Conservation (phyloP, 2,329 filamentous ascomycete species). For the Nothopassalora personata region DNA sequence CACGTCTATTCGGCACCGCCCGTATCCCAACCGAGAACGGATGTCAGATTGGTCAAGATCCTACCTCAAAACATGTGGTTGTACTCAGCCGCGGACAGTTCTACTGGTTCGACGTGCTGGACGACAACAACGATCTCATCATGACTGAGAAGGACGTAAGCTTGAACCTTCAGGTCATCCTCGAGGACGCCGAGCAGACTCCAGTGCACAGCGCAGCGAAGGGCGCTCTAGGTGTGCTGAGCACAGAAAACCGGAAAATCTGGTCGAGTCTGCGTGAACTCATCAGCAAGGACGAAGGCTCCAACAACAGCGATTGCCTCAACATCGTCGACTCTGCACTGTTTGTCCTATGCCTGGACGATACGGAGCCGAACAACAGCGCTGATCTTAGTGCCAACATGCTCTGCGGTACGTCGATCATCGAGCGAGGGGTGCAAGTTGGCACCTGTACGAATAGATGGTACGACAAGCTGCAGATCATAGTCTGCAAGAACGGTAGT, state of each 20-base stretch:
- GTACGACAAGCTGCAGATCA: constrained; percentile 99
- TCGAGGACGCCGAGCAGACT: constrained; percentile 82
- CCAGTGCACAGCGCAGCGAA: constrained; percentile 95
- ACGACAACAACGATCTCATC: constrained; percentile 89
- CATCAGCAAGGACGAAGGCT: constrained; percentile 75
- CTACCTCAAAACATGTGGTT: constrained; percentile 85
- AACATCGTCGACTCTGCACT: constrained; percentile 90
- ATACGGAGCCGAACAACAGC: constrained; percentile 74
- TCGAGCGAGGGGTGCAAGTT: constrained; percentile 89
- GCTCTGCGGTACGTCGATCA: constrained; percentile 90
- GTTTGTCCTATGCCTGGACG: constrained; percentile 88
- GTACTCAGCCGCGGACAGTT: constrained; percentile 93
- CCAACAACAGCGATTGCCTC: constrained; percentile 94
- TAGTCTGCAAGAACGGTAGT: constrained; percentile 97
- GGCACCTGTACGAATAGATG: constrained; percentile 97
- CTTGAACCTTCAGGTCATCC: constrained; percentile 84
- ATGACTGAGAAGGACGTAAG: constrained; percentile 95
- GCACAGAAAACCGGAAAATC: constrained; percentile 91
- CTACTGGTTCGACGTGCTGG: constrained; percentile 98
- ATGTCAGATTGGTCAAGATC: constrained; percentile 92
- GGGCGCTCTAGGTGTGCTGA: constrained; percentile 84
- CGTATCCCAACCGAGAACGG: constrained; percentile 90
- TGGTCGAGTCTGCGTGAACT: constrained; percentile 91
- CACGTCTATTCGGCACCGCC: constrained; percentile 87
- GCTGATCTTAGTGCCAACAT: constrained; percentile 95